A percentile compares a stretch with the other conserved stretches of the same genome.
Evolutionary conservation across 2,329 filamentous ascomycete species (phyloP).

Genomic region (Penicillium frequentans): DNA sequence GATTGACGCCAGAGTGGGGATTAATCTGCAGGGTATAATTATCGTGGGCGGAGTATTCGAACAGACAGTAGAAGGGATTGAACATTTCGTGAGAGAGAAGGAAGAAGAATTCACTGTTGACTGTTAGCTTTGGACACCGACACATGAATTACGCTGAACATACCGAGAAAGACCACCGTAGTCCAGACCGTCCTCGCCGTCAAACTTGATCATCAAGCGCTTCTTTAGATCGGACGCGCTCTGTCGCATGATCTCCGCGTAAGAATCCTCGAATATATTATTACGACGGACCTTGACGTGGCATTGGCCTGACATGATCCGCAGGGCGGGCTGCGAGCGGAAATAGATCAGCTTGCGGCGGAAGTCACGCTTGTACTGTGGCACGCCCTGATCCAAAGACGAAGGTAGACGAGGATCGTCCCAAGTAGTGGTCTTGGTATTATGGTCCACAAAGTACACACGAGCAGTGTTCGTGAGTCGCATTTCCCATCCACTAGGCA

Average conservation of each 20-base stretch:
- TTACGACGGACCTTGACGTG: constrained; percentile 96
- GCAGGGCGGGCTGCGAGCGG: constrained; percentile 92
- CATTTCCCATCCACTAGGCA: constrained; percentile 99
- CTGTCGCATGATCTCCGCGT: constrained; percentile 96
- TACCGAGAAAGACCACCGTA: constrained; percentile 90
- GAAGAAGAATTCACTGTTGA: constrained; percentile 91
- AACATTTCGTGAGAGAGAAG: constrained; percentile 99
- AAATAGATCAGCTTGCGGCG: constrained; percentile 98
- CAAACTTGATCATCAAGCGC: constrained; percentile 98
- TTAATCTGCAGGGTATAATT: constrained; percentile 99
- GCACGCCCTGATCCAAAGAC: constrained; percentile 95
- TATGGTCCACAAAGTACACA: constrained; percentile 99
- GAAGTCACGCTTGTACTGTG: constrained; percentile 99
- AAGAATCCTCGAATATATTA: constrained; percentile 98
- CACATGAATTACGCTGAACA: constrained; percentile 18
- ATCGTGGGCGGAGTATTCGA: constrained; percentile 99
- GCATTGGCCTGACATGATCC: constrained; percentile 93
- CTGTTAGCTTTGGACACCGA: constrained; percentile 24
- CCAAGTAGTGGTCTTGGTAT: constrained; percentile 99
- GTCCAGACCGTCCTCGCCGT: constrained; percentile 95
- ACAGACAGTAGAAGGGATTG: constrained; percentile 98
- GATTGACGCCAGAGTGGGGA: constrained; percentile 98
- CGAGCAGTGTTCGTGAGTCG: constrained; percentile 95
- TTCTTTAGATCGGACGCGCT: constrained; percentile 97
- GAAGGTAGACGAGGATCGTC: constrained; percentile 94